Conservation (phyloP, 345 rosid genomes). For the Populus davidiana region DNA sequence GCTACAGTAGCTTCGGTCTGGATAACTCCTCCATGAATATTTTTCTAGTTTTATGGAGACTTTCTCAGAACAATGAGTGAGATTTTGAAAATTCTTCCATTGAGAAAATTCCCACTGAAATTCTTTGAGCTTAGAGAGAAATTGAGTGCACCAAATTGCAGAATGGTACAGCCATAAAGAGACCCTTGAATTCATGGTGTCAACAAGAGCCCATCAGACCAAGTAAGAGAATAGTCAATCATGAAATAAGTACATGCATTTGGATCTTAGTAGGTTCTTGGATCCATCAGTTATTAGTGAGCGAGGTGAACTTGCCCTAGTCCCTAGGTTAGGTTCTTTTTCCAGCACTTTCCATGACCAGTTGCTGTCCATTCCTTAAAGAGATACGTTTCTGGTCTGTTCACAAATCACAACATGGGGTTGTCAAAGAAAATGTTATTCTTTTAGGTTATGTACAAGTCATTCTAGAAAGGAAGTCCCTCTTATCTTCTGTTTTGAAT, state of each 20-base stretch:
- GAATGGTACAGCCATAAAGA: neutral
- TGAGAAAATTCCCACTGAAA: neutral
- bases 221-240: neutral
- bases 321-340: neutral
- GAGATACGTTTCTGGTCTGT: neutral
- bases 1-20: neutral
- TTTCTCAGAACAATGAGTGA: neutral
- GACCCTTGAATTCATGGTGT: neutral
- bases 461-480: neutral
- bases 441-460: neutral
- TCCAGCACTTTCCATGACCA: neutral
- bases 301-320: neutral
- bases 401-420: neutral
- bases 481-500: neutral
- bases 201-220: neutral
- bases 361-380: neutral
- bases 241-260: too few relatives aligned
- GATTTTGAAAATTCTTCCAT: neutral
- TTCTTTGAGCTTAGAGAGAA: neutral
- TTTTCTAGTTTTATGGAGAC: neutral
- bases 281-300: neutral
- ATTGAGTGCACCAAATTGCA: neutral
- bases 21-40: neutral
- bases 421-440: neutral
- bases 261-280: neutral